Base-by-base conservation (phyloP, 257 asterid species). In the Penstemon eatonii region DNA sequence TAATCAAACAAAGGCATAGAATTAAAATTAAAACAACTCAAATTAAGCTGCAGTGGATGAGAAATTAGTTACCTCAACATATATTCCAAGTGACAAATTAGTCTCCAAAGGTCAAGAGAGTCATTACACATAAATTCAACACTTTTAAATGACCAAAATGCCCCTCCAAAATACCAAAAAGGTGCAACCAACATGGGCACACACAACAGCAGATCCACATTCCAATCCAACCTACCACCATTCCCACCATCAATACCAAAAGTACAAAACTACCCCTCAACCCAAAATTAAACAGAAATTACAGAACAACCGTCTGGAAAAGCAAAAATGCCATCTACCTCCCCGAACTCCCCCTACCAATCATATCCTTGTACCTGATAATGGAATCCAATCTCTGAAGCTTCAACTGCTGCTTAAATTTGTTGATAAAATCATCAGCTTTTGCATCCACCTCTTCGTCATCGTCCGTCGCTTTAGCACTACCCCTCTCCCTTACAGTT, bases 331-430 rank as follows among this genome's bases (percentile, higher is more conserved):
- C 1, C 53, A 25, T n/a, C 73, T 70, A 79, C 83, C 66, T 73
- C 53, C 74, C 79, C 66, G 69, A 85, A 64, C 71, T 64, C 43
- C 86, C 87, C 77, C 92, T 80, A 40, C 86, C 86, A 55, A 82
- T 84, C 89, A 81, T 76, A 45, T 85, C 95, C 89, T 85, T 85
- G 85, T 81, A 73, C 89, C 89, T 79, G 60, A 86, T 63, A 70
- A 88, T 82, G n/a, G 96, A 91, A 13, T 86, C 95, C 79, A 83
- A 0, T 81, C 95, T 84, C 95, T 88, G 97, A 57, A 91, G 74
- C 84, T 85, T 86, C 73, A 91, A 63, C 89, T 91, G 93, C 75
- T 88, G 85, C 88, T 89, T 89, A 42, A 91, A 91, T 71, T 59
- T 83, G 80, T 86, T 91, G 70, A 91, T 91, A 80, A 91, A 91